Evolutionary conservation across 768 basidiomycete genomes (phyloP).

Genomic region (Rhodocollybia butyracea): DNA sequence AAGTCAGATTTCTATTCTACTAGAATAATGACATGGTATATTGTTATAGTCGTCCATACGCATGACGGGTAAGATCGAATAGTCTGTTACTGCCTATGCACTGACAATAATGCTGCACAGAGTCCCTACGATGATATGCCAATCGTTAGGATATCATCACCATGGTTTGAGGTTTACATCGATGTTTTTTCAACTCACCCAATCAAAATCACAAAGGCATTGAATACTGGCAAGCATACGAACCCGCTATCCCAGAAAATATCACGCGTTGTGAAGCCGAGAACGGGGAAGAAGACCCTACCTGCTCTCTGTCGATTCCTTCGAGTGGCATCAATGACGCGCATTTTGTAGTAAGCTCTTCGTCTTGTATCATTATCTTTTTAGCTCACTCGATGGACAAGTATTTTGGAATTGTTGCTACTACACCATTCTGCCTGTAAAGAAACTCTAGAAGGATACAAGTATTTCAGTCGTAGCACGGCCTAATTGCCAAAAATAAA

Average conservation of each 20-base stretch:
- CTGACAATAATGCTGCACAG: conserved; percentile 20
- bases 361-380: too few relatives aligned
- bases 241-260: conserved; percentile 38
- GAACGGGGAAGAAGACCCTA: conserved; percentile 49
- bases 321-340: conserved; percentile 42
- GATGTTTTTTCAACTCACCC: not conserved
- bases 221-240: conserved; percentile 48
- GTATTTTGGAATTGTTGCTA: conserved; percentile 10
- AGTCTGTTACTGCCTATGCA: not conserved
- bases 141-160: conserved; percentile 46
- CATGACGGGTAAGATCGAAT: conserved; percentile 38
- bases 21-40: not conserved
- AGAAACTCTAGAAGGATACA: not conserved
- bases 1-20: not conserved
- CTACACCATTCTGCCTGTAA: conserved; percentile 9
- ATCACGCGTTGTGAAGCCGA: conserved; percentile 38
- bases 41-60: conserved; percentile 43
- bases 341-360: conserved; percentile 44
- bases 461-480: not conserved
- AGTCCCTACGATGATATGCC: conserved; percentile 51
- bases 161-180: conserved; percentile 33
- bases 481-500: not conserved
- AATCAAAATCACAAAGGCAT: conserved; percentile 27
- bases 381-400: not conserved
- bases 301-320: conserved; percentile 46